Conservation (phyloP, 1,284 basidiomycete genomes). For the Taiwanofungus camphoratus region DNA sequence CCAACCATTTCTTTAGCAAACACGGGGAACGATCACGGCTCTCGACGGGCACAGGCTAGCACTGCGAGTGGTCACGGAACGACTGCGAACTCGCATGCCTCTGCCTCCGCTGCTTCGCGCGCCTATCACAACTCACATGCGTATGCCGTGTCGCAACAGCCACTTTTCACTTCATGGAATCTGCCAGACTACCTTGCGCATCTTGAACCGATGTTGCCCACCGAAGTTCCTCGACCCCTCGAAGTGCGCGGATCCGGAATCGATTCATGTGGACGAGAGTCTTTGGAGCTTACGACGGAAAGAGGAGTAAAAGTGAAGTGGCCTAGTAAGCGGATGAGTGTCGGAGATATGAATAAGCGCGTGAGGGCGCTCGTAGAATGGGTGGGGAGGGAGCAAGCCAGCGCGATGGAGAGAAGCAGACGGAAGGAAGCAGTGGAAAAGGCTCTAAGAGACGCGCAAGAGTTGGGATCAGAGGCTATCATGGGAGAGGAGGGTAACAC, state of each 20-base stretch:
- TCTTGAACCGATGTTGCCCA: constrained; percentile 81
- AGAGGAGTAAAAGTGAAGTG: constrained; percentile 90
- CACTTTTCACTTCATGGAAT: constrained; percentile 78
- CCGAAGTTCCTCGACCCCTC: constrained; percentile 67
- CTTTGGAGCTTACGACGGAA: constrained; percentile 63
- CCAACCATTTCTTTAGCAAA: constrained; percentile 24
- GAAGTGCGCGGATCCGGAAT: constrained; percentile 53
- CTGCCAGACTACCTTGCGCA: constrained; percentile 93
- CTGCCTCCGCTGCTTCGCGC: constrained; percentile 29
- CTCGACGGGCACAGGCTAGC: constrained; percentile 20
- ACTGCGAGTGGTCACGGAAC: constrained; percentile 14
- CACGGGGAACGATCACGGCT: constrained; percentile 22
- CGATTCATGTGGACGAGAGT: constrained; percentile 33
- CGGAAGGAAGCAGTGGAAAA: constrained; percentile 62
- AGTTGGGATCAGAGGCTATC: constrained; percentile 6
- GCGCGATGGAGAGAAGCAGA: constrained; percentile 66
- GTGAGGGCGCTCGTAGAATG: constrained; percentile 90
- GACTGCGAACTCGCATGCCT: constrained; percentile 7
- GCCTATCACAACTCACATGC: constrained; percentile 72
- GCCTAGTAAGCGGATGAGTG: constrained; percentile 90
- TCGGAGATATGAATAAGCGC: constrained; percentile 96
- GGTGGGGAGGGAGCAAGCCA: constrained; percentile 80
- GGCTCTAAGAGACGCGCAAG: constrained; percentile 36
- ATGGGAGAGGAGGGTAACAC: constrained; percentile 7
- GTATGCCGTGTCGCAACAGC: constrained; percentile 69